Conservation (phyloP, 495 filamentous ascomycete species). For the Aspergillus homomorphus region DNA sequence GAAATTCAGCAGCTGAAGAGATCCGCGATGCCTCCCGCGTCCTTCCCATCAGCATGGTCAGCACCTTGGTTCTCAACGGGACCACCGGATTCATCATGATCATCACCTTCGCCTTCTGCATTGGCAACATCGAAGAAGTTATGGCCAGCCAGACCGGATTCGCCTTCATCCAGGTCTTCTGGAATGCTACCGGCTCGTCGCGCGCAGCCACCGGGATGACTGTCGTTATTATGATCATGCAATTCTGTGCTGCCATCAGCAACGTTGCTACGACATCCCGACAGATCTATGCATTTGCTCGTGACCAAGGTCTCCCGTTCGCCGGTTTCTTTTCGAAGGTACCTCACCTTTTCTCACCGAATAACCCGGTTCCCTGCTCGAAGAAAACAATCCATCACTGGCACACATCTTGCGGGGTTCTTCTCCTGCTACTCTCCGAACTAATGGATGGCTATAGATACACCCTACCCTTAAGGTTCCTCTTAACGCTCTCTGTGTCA, state of each 20-base stretch:
- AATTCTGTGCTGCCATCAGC: slow-evolving; percentile 40
- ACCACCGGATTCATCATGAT: slow-evolving; percentile 48
- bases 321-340: slow-evolving; percentile 43
- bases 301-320: slow-evolving; percentile 52
- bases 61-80: slow-evolving; percentile 48
- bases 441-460: slow-evolving; percentile 18
- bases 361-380: too few species aligned
- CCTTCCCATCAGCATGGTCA: slow-evolving; percentile 46
- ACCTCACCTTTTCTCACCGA: slow-evolving; percentile 10
- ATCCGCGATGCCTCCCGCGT: slow-evolving; percentile 43
- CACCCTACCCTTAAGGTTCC: slow-evolving; percentile 36
- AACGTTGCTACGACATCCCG: slow-evolving; percentile 50
- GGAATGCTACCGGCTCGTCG: slow-evolving; percentile 37
- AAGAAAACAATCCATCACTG: too few species aligned
- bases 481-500: slow-evolving; percentile 37
- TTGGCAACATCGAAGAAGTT: slow-evolving; percentile 38
- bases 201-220: slow-evolving; percentile 44
- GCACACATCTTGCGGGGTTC: too few species aligned
- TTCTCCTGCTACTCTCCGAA: background rate
- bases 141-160: slow-evolving; percentile 38
- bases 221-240: slow-evolving; percentile 42
- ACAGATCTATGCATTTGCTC: slow-evolving; percentile 54
- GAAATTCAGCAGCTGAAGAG: slow-evolving; percentile 46
- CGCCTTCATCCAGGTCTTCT: slow-evolving; percentile 52
- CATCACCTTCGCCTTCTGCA: slow-evolving; percentile 47